Base-by-base conservation (phyloP, 345 rosid genomes). In the Gossypium herbaceum region DNA sequence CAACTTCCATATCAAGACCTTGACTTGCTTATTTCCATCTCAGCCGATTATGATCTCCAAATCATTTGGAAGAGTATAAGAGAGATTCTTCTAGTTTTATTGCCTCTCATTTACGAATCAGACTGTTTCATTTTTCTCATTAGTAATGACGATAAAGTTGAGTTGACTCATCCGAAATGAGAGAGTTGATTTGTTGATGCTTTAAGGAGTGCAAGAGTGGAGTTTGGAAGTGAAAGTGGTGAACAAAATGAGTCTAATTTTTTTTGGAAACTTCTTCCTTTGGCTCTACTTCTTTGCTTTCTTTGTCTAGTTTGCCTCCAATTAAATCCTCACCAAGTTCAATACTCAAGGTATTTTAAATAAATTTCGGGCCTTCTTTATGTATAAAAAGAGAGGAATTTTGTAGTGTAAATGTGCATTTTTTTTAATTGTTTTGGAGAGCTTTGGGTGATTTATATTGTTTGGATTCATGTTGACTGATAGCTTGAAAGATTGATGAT, bases 151-250 rank as follows among this genome's bases (percentile, higher is more conserved):
- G 12, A 2, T 19, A 19, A 55, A 7, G 17, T 43, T 9, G 83
- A 2, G 72, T 77, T 84, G 79, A 81, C 71, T 70, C 93, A 91
- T 27, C 94, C 93, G 3, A 93, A 85, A 86, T 87, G 91, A 2
- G 97, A 91, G 75, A 72, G 80, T 48, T 93, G 93, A 93, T 91
- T 91, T 71, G 85, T 82, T 34, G 98, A 93, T 74, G 94, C 88
- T 55, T 81, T 93, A 67, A 88, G 84, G 81, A 82, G 87, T 65
- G 84, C 88, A 15, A 84, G 82, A 82, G 70, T 71, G 48, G 78
- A 78, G 8, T 75, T 52, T 54, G 79, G 72, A 51, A 78, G 76
- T 34, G 82, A 78, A 51, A 63, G 29, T 48, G 20, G 78, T 20
- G 90, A 90, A 20, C 90, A 87, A 6, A 94, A 34, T 66, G 34